A percentile compares a stretch with the other conserved stretches of the same genome.
Evolutionary conservation across 768 basidiomycete genomes (phyloP).

Genomic region (Lactarius pseudohatsudake): DNA sequence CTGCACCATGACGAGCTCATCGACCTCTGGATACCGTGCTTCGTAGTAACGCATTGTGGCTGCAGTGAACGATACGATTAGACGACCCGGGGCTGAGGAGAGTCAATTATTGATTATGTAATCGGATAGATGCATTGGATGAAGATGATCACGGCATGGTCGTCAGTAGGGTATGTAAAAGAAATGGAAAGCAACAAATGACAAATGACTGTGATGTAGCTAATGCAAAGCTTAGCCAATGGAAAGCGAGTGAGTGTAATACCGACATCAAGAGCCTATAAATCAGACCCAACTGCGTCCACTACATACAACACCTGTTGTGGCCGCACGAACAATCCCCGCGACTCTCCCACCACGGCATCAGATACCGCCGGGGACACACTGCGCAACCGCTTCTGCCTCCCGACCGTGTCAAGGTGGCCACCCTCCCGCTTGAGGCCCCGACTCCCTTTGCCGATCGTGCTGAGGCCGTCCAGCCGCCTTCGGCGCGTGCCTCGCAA

Average conservation of each 20-base stretch:
- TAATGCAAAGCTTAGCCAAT: slow-evolving; percentile 6
- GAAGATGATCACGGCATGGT: neutral
- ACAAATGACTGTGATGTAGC: slow-evolving; percentile 20
- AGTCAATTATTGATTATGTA: slow-evolving; percentile 10
- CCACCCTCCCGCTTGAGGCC: slow-evolving; percentile 58
- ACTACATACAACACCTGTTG: slow-evolving; percentile 87
- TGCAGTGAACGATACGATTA: neutral
- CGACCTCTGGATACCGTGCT: slow-evolving; percentile 92
- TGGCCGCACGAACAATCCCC: slow-evolving; percentile 79
- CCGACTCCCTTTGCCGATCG: slow-evolving; percentile 39
- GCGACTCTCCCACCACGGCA: slow-evolving; percentile 58
- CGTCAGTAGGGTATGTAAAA: slow-evolving; percentile 9
- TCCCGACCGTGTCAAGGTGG: slow-evolving; percentile 43
- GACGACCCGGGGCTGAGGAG: neutral
- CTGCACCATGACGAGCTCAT: slow-evolving; percentile 99
- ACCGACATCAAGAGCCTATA: slow-evolving; percentile 17
- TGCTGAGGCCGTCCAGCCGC: slow-evolving; percentile 36
- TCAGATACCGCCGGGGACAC: slow-evolving; percentile 66
- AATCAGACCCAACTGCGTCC: slow-evolving; percentile 59
- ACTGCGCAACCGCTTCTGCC: slow-evolving; percentile 61
- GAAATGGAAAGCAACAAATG: neutral
- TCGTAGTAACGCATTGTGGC: slow-evolving; percentile 85
- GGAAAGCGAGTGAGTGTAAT: slow-evolving; percentile 13
- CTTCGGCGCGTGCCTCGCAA: slow-evolving; percentile 46
- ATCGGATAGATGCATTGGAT: slow-evolving; percentile 7